These are phyloP conservation scores for Microsporum canis DNA, from an alignment of 2,329 filamentous ascomycete genomes.

Conservation along the genomic window DNA sequence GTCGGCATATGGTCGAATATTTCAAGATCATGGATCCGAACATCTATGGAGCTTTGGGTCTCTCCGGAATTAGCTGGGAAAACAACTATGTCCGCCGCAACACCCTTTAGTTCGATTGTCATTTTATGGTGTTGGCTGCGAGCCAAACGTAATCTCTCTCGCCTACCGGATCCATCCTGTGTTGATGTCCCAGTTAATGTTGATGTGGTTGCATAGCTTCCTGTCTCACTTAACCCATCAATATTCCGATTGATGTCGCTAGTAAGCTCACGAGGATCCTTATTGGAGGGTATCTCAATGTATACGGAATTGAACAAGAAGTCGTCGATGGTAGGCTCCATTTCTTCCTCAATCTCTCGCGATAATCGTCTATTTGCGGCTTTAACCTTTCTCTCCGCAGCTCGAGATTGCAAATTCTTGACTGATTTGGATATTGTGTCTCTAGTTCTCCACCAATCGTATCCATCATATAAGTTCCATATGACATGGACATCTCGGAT, in stretches of 20 bases:
- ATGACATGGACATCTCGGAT: conserved; percentile 85
- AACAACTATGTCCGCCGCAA: conserved; percentile 69
- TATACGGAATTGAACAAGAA: conserved; percentile 98
- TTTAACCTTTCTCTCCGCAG: conserved; percentile 59
- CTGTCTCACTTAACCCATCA: conserved; percentile 81
- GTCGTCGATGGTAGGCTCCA: conserved; percentile 80
- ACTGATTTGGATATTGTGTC: conserved; percentile 81
- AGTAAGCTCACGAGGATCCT: conserved; percentile 70
- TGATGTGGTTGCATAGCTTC: conserved; percentile 70
- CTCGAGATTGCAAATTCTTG: conserved; percentile 71
- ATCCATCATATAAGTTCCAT: conserved; percentile 96
- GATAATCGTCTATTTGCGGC: conserved; percentile 46
- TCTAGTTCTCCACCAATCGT: conserved; percentile 85
- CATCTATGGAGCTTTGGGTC: conserved; percentile 75
- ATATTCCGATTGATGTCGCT: conserved; percentile 79
- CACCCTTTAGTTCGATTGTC: conserved; percentile 78
- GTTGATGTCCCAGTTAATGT: conserved; percentile 31
- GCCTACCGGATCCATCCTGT: conserved; percentile 27
- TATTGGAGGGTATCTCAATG: conserved; percentile 78
- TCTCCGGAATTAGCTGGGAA: conserved; percentile 68
- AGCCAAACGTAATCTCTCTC: conserved; percentile 58
- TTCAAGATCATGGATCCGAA: conserved; percentile 71
- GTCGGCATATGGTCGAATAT: conserved; percentile 90
- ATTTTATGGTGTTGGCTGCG: conserved; percentile 91
- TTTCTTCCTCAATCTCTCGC: conserved; percentile 53